Evolutionary conservation across 345 rosid species (phyloP), one percentile per base, ranked within the genome.

Genomic region (Nasturtium officinale): DNA sequence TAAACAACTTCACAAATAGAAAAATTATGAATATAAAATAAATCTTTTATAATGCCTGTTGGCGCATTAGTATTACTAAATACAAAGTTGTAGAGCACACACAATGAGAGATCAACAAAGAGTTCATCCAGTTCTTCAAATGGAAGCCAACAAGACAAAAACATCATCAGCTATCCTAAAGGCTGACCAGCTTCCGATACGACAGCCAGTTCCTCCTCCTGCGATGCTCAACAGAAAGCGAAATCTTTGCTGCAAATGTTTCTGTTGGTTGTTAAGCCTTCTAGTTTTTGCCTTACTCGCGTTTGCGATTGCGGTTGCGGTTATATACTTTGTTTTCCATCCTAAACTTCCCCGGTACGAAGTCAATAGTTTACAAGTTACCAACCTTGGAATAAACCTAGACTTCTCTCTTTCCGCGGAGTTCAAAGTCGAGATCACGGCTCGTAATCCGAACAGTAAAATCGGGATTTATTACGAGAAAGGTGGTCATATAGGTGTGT

Each of bases 401-500:
- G 92, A 93, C 64, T 66, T 84, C 67, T 76, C 89, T 23, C 81
- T 93, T 15, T 86, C 87, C 1, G 90, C 97, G 3, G 72, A 74
- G 55, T 93, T 93, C 40, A 77, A 86, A 16, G 91, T 93, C 16
- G 84, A 85, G 84, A 83, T 93, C 78, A 89, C 92, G 9, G 97
- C 97, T 33, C 81, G 78, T 20, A 93, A 93, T 61, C 97, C 97
- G 3, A 93, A 93, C 86, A 54, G 84, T 65, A 89, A 87, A 43
- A 89, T 93, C 0, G 97, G 97, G 52, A 87, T 93, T 5, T 89
- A 84, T 72, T 90, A 90, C 62, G 90, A 84, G 79, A 82, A 84
- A 58, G 97, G 90, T 23, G 89, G 97, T 1, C 74, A 28, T 30
- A 53, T 90, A 9, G 84, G 85, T 20, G 94, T 93, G 6, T 90